phyloP scores from a whole-genome alignment of 2,329 filamentous ascomycete species.

The Penicillium aurantiogriseum region DNA sequence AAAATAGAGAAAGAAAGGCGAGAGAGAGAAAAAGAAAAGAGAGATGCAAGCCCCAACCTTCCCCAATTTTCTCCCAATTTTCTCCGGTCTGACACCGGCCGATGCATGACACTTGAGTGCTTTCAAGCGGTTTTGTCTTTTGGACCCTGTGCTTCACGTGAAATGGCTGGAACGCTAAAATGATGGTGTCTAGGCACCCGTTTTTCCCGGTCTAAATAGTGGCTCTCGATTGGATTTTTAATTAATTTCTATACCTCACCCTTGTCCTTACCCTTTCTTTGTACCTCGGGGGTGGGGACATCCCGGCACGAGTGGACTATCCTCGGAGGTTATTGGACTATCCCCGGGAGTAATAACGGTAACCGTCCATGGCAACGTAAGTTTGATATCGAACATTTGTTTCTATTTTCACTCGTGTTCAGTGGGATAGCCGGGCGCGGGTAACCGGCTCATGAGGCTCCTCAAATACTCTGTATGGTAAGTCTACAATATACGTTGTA shows the following conservation, averaged over 20 bases:
- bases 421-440: background rate
- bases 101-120: constrained; percentile 5
- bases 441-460: constrained; percentile 19
- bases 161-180: constrained; percentile 1
- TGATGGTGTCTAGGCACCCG: background rate
- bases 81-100: constrained; percentile 8
- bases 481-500: background rate
- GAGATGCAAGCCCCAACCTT: constrained; percentile 2
- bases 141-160: constrained; percentile 4
- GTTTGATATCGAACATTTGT: background rate
- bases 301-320: background rate
- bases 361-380: background rate
- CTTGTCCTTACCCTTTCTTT: background rate
- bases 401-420: background rate
- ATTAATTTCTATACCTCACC: background rate
- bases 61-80: background rate
- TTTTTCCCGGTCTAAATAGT: background rate
- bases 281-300: background rate
- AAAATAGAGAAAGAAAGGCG: background rate
- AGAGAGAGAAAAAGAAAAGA: background rate
- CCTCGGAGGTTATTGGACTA: background rate
- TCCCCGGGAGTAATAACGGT: background rate
- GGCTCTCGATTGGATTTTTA: background rate
- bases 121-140: background rate
- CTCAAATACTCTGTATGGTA: background rate